Evolutionary conservation across 2,329 filamentous ascomycete genomes (phyloP), one percentile per base, ranked within the genome.

Genomic region (Aspergillus novofumigatus): DNA sequence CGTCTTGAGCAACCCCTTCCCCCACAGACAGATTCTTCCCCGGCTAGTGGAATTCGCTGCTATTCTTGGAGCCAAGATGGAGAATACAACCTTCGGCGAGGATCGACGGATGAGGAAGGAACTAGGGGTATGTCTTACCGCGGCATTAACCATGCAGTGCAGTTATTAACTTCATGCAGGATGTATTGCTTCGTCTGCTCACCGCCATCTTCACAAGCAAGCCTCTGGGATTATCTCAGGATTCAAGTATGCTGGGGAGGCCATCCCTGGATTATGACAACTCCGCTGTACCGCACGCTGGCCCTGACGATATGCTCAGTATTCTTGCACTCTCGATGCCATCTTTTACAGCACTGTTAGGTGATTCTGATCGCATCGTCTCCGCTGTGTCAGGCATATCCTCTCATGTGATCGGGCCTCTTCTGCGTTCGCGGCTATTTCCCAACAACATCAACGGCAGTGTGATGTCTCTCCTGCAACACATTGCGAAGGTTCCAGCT

Each of bases 71-170:
- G 89, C 94, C 70, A 99, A 99, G 78, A 89, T 97, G 51, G 92
- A 97, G 72, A 97, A 99, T 66, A 99, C 93, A 11, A 97, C 92
- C 66, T 97, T 97, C 75, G 93, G 93, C 35, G 93, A 97, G 76
- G 91, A 97, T 75, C 84, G 87, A 52, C 92, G 89, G 73, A 96
- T 97, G 91, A 86, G 92, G 59, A 85, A 89, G 70, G 93, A 97
- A 59, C 79, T 97, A 20, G 90, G 90, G 25, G 91, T 93, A 80
- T 75, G 89, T 83, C 44, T 29, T 41, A 45, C 28, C 8, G 32
- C 56, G 3, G 44, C 38, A 28, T 20, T 28, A 21, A 45, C 50
- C 6, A 9, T 38, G 10, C 10, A 7, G 14, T 4, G 42, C 17
- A 55, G 52, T 61, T 61, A 56, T 63, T 73, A 55, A 74, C 59